Conservation (phyloP, 2,329 filamentous ascomycete genomes). For the Pseudophaeomoniella oleicola region DNA sequence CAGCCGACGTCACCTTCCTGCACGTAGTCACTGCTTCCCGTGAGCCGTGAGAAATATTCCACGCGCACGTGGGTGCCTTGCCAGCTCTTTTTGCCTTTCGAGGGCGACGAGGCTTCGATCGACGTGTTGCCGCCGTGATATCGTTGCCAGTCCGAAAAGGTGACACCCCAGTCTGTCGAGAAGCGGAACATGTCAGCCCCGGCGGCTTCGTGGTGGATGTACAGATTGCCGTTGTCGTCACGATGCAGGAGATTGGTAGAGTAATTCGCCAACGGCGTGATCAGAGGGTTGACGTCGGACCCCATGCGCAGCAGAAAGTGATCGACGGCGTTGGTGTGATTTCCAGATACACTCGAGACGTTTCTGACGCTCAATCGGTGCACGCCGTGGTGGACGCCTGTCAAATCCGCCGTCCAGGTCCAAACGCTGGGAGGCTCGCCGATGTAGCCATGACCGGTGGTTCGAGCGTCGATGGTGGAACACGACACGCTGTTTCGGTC, state of each 20-base stretch:
- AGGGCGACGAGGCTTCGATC: conserved; percentile 29
- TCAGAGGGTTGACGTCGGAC: conserved; percentile 37
- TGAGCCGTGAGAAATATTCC: conserved; percentile 37
- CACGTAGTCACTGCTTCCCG: conserved; percentile 35
- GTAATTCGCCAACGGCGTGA: conserved; percentile 36
- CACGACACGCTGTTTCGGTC: conserved; percentile 25
- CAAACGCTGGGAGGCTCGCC: conserved; percentile 32
- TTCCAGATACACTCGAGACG: conserved; percentile 20
- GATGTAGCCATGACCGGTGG: conserved; percentile 17
- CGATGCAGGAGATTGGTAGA: conserved; percentile 29
- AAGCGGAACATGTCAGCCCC: conserved; percentile 40
- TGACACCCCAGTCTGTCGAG: conserved; percentile 35
- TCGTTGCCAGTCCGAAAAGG: conserved; percentile 35
- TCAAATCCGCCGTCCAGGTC: conserved; percentile 28
- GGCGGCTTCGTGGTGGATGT: conserved; percentile 33
- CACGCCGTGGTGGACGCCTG: conserved; percentile 38
- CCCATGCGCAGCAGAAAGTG: conserved; percentile 39
- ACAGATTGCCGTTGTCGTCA: conserved; percentile 18
- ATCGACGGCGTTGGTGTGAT: conserved; percentile 29
- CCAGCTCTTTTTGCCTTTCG: conserved; percentile 36
- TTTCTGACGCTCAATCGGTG: conserved; percentile 36
- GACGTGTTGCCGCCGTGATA: conserved; percentile 29
- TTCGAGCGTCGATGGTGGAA: conserved; percentile 14
- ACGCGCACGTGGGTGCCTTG: conserved; percentile 37
- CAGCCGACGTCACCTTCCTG: conserved; percentile 36